Evolutionary conservation across 805 yeast species (phyloP).

Genomic region (Tetrapisispora nanseiensis): DNA sequence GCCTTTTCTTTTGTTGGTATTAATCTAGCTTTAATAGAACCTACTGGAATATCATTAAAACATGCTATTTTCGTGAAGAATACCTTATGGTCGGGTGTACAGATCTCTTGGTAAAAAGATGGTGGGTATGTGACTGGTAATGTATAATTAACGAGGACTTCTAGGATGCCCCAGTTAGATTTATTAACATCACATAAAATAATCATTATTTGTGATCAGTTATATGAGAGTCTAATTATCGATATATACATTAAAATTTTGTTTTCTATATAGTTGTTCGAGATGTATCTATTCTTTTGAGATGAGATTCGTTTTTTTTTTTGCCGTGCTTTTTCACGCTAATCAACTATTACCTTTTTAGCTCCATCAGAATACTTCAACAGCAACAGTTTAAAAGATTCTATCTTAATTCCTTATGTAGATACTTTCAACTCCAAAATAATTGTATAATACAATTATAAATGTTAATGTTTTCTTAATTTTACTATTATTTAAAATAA

Average conservation of each 20-base stretch:
- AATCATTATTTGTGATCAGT: not conserved
- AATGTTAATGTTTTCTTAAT: too few relatives aligned
- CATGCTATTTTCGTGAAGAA: constrained; percentile 35
- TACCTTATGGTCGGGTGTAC: constrained; percentile 7
- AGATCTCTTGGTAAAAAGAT: constrained; percentile 18
- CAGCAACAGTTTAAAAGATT: too few relatives aligned
- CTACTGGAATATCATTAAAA: constrained; percentile 73
- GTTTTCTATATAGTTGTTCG: too few relatives aligned
- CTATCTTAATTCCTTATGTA: too few relatives aligned
- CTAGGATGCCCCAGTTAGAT: constrained; percentile 21
- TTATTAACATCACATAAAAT: constrained; percentile 20
- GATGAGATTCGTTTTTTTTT: too few relatives aligned
- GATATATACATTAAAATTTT: not conserved
- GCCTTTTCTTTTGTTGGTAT: constrained; percentile 34
- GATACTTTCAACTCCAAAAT: too few relatives aligned
- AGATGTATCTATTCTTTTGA: too few relatives aligned
- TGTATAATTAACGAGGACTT: constrained; percentile 11
- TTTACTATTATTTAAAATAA: too few relatives aligned
- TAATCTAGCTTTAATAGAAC: constrained; percentile 53
- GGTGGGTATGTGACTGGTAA: constrained; percentile 17
- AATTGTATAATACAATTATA: too few relatives aligned
- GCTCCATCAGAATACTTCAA: too few relatives aligned
- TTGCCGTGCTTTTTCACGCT: too few relatives aligned
- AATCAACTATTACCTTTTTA: too few relatives aligned
- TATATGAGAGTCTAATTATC: not conserved